Conservation (phyloP, 768 basidiomycete species). For the Leccinum pellstonianum region DNA sequence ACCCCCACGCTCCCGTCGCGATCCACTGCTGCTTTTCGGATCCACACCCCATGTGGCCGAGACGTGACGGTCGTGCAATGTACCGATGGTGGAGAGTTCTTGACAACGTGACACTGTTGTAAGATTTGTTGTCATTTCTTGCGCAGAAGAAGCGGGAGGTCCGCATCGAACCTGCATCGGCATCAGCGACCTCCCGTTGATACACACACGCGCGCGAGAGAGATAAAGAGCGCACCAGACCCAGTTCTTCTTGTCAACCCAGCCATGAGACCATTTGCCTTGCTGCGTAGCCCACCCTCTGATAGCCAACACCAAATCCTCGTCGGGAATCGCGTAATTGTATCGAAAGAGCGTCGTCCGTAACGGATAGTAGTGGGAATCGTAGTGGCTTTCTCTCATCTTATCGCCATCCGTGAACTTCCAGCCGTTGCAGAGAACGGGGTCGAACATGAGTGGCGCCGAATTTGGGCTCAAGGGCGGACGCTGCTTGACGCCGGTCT, state of each 20-base stretch:
- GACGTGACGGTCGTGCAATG: not conserved
- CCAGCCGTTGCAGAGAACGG: constrained; percentile 22
- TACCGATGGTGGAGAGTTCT: not conserved
- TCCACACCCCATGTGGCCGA: too few species aligned
- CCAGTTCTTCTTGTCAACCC: constrained; percentile 14
- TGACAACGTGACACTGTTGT: not conserved
- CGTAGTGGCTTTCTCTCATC: not conserved
- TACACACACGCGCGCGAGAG: too few species aligned
- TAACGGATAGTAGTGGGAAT: constrained; percentile 4
- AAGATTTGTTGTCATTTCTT: not conserved
- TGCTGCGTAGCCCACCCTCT: constrained; percentile 12
- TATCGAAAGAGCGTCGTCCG: constrained; percentile 27
- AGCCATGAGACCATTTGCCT: not conserved
- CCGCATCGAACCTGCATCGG: constrained; percentile 21
- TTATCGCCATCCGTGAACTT: not conserved
- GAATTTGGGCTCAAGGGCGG: constrained; percentile 10
- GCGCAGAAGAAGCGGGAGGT: constrained; percentile 14
- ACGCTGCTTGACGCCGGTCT: constrained; percentile 11
- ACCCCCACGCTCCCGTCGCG: too few species aligned
- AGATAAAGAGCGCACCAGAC: constrained; percentile 17
- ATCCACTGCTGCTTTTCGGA: too few species aligned
- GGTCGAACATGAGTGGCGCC: constrained; percentile 13
- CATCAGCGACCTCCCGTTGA: not conserved
- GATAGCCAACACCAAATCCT: not conserved
- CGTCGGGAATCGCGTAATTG: constrained; percentile 21